A percentile compares a stretch with the other conserved stretches of the same genome.
Evolutionary conservation across 306 rosid genomes (phyloP).

Genomic region (Sicyos baderoa): DNA sequence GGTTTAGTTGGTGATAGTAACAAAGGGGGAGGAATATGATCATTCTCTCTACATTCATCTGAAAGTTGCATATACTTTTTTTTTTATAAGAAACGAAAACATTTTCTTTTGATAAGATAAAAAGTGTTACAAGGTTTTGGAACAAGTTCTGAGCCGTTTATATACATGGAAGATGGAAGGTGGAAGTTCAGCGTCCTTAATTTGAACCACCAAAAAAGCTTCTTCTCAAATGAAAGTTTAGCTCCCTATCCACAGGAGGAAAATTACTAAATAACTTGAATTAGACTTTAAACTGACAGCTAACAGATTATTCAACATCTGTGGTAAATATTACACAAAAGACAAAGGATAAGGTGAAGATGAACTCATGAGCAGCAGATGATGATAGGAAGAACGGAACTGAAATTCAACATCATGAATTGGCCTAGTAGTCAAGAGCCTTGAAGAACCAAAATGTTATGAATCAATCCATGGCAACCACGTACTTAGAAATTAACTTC

Average conservation of each 20-base stretch:
- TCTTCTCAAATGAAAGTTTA: not conserved
- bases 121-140: too few species aligned
- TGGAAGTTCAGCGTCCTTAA: slow-evolving; percentile 22
- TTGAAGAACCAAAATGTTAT: too few species aligned
- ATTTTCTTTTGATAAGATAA: too few species aligned
- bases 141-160: too few species aligned
- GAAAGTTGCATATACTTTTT: slow-evolving; percentile 17
- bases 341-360: not conserved
- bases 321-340: not conserved
- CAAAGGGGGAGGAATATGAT: slow-evolving; percentile 19
- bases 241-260: not conserved
- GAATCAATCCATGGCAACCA: too few species aligned
- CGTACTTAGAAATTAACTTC: too few species aligned
- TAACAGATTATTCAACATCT: not conserved
- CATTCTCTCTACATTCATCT: slow-evolving; percentile 28
- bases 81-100: too few species aligned
- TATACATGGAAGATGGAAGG: too few species aligned
- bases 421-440: too few species aligned
- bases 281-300: slow-evolving; percentile 1
- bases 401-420: too few species aligned
- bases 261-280: slow-evolving; percentile 19
- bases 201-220: slow-evolving; percentile 2
- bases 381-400: not conserved
- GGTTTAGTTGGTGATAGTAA: slow-evolving; percentile 17
- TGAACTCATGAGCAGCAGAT: not conserved